Evolutionary conservation across 179 eudicot genomes (phyloP), one percentile per base, ranked within the genome.

Genomic region (Spergularia azorica): DNA sequence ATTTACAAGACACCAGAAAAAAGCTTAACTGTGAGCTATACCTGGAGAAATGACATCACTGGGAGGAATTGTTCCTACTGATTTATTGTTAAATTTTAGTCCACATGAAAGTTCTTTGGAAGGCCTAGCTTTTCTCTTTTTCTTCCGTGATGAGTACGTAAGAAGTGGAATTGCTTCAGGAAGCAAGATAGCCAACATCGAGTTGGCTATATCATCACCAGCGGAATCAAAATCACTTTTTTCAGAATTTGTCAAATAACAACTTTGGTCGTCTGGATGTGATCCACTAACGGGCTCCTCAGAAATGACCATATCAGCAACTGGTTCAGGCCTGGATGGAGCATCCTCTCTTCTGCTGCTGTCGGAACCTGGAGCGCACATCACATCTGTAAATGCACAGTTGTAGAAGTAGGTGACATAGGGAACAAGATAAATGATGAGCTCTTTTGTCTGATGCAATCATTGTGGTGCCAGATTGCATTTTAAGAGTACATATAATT

Each of bases 111-210:
- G 43, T 70, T 59, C 77, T 74, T 80, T 71, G 63, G 77, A 62
- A 68, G 77, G 78, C 67, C 83, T 86, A 57, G 10, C n/a, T 66
- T 71, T 79, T 68, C 82, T 85, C 83, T 82, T 89, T 85, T 87
- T 91, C 87, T 82, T 94, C 80, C 88, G 88, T 43, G 90, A 85
- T 80, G 89, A 84, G 71, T 88, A 94, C 70, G 80, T 94, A 73
- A 94, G 90, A 77, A 91, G 84, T 77, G 99, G 99, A 81, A 92
- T 73, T 70, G 99, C 96, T 79, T 78, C 88, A 38, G 99, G 99
- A 79, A 94, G 96, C 79, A 92, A 84, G 84, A 90, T 11, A 63
- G 90, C 63, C 91, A 94, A 86, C 98, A 94, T 96, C 74, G 98
- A 87, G 68, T 86, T 87, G 63, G 88, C 61, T 73, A 88, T 84